Base-by-base conservation (phyloP, 345 rosid species). In the Linum usitatissimum region DNA sequence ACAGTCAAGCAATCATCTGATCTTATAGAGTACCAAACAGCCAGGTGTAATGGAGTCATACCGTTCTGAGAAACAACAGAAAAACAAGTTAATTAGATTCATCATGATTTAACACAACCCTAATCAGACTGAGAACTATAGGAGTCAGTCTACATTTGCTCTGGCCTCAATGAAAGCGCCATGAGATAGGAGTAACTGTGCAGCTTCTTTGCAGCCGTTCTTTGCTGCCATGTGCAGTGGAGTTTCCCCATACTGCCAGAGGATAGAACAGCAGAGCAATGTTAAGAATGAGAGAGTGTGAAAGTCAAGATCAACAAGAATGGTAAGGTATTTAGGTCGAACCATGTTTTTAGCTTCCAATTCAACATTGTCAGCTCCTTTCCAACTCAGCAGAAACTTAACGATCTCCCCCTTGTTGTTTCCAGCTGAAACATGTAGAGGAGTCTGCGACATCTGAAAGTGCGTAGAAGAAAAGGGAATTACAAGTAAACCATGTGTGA, bases 141-240 rank as follows among this genome's bases (percentile, higher is more conserved):
- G 18, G 59, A 19, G 48, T 54, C 56, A 36, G 18, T 54, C 53
- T 63, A 88, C 99, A 75, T 83, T 87, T 66, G 97, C 99, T 84
- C 76, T 85, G 72, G 97, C 92, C 84, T 88, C 96, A 57, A 88
- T 64, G 65, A 76, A 73, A 77, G 99, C 95, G 76, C 99, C 96
- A 70, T 71, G 85, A 73, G 78, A 84, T 63, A 94, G 93, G 45
- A 90, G 96, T 34, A 90, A 68, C 67, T 66, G 73, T 0, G 90
- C 89, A 74, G 95, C 95, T 66, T 94, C 93, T 30, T 71, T 80
- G 73, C 95, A 80, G 21, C 99, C 99, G 60, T 88, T 94, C 86
- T 94, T 94, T 30, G 96, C 95, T 28, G 96, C 97, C 97, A 94
- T 94, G 74, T 94, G 99, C 83, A 94, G 78, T 8, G 99, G 97